phyloP scores from a whole-genome alignment of 768 basidiomycete genomes.

The Pisolithus sp. region DNA sequence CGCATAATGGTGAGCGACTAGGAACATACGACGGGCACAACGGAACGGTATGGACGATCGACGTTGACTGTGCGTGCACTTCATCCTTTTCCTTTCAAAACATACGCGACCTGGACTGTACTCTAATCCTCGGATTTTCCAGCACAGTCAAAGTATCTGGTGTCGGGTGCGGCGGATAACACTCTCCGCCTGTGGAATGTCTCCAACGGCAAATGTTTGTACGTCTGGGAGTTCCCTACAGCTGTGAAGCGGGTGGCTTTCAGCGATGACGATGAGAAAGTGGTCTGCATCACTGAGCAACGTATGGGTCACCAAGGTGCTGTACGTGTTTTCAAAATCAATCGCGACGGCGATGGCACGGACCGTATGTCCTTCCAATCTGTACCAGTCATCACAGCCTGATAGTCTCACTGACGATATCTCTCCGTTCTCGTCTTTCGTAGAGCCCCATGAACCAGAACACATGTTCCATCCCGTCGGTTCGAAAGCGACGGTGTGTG shows the following conservation, averaged over 20 bases:
- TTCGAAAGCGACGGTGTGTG: constrained; percentile 94
- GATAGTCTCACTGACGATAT: not conserved
- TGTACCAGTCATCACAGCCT: not conserved
- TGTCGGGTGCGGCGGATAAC: constrained; percentile 94
- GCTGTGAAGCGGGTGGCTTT: constrained; percentile 95
- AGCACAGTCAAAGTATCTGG: constrained; percentile 81
- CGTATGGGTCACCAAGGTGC: constrained; percentile 91
- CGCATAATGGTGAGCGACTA: constrained; percentile 94
- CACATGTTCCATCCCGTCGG: constrained; percentile 84
- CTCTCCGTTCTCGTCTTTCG: constrained; percentile 2
- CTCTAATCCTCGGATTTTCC: not conserved
- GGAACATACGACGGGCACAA: constrained; percentile 97
- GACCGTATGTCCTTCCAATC: constrained; percentile 51
- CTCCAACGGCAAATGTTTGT: constrained; percentile 83
- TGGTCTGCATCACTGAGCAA: constrained; percentile 95
- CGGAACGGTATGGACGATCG: constrained; percentile 94
- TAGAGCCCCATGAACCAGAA: constrained; percentile 71
- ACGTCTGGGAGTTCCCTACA: constrained; percentile 96
- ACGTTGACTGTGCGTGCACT: constrained; percentile 77
- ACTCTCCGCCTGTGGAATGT: constrained; percentile 87
- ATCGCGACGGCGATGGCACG: constrained; percentile 73
- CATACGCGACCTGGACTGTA: not conserved
- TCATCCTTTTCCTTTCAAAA: not conserved
- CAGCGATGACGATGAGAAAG: constrained; percentile 73
- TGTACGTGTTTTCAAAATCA: constrained; percentile 85